These are phyloP conservation scores for Ehretia macrophylla DNA, from an alignment of 257 asterid genomes.

Conservation along the genomic window DNA sequence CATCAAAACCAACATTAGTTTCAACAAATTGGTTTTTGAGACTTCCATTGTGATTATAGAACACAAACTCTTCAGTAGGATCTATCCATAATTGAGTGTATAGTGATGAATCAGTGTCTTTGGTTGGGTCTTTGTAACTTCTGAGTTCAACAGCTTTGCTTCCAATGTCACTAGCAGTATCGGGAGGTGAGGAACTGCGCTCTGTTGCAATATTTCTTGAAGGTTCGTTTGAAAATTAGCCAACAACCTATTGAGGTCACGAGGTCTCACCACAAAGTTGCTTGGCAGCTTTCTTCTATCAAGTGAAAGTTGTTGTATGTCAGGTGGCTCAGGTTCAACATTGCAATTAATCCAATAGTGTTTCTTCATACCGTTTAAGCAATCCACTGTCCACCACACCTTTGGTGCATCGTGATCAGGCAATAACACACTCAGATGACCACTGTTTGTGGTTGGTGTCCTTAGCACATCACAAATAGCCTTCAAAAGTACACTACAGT, in stretches of 20 bases:
- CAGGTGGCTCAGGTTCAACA: constrained; percentile 87
- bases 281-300: constrained; percentile 86
- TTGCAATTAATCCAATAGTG: constrained; percentile 87
- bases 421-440: constrained; percentile 50
- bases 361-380: constrained; percentile 79
- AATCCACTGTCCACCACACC: constrained; percentile 85
- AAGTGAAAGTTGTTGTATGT: constrained; percentile 78
- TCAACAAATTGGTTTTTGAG: constrained; percentile 47
- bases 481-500: constrained; percentile 84
- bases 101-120: constrained; percentile 87
- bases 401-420: constrained; percentile 78
- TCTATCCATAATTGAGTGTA: constrained; percentile 98
- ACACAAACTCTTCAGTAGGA: constrained; percentile 91
- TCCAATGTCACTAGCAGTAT: constrained; percentile 70
- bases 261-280: constrained; percentile 80
- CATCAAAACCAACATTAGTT: constrained; percentile 51
- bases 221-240: constrained; percentile 86
- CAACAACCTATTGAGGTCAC: constrained; percentile 76
- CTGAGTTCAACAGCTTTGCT: constrained; percentile 96
- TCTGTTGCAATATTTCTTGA: constrained; percentile 94
- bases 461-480: constrained; percentile 87
- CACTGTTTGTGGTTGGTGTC: constrained; percentile 75
- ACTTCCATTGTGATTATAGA: constrained; percentile 68
- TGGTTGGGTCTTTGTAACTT: constrained; percentile 90
- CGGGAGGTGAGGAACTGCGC: constrained; percentile 53